Conservation (phyloP, 441 rosid species). For the Croton setiger region DNA sequence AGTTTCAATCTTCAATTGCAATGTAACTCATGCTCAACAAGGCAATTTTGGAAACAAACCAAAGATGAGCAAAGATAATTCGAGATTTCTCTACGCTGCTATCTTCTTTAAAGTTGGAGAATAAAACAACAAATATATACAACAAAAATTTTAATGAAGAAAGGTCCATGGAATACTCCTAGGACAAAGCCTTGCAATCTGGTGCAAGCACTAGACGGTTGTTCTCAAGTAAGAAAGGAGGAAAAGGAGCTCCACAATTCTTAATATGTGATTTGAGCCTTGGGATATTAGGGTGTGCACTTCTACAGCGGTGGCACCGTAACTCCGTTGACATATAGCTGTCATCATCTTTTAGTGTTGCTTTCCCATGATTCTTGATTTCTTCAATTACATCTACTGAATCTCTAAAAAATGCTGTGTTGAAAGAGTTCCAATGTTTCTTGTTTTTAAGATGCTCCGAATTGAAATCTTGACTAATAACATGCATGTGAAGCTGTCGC, state of each 20-base stretch:
- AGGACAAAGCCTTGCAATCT: background rate
- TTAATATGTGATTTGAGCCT: conserved; percentile 66
- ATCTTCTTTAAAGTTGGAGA: background rate
- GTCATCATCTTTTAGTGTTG: conserved; percentile 41
- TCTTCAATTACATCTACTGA: conserved; percentile 82
- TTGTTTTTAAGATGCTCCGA: conserved; percentile 76
- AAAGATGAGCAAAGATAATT: background rate
- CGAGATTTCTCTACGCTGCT: background rate
- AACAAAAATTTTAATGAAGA: conserved; percentile 17
- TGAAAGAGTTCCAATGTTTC: conserved; percentile 96
- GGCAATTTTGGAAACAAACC: background rate
- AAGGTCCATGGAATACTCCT: background rate
- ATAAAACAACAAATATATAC: conserved; percentile 12
- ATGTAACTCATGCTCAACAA: no score
- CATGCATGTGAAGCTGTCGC: conserved; percentile 92
- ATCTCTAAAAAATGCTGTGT: conserved; percentile 67
- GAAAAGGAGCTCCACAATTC: conserved; percentile 55
- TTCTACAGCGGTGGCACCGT: conserved; percentile 83
- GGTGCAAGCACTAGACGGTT: conserved; percentile 37
- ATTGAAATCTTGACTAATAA: conserved; percentile 88
- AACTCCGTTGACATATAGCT: conserved; percentile 57
- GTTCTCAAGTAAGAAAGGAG: conserved; percentile 41
- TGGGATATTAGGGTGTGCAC: conserved; percentile 86
- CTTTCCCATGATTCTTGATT: conserved; percentile 51
- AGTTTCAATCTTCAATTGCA: no score